Evolutionary conservation across 164 flowering plant species (phyloP), one percentile per base, ranked within the genome.

Genomic region (Tinospora cordifolia): DNA sequence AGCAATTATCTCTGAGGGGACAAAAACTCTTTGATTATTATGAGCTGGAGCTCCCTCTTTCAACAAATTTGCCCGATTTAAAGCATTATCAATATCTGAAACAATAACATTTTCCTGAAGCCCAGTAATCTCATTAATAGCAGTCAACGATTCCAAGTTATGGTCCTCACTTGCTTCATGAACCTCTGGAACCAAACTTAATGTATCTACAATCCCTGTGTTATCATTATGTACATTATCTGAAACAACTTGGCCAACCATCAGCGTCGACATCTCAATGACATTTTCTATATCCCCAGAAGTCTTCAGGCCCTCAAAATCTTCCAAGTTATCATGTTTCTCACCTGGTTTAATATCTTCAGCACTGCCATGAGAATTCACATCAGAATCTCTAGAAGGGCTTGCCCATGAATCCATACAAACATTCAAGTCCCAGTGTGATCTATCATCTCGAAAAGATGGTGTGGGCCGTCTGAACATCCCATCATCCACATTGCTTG

Each of bases 371-470:
- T 71, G 38, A 62, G 77, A 68, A 64, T 47, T 74, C 44, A 39
- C 72, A 76, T 34, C 8, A 24, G 71, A 24, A 81, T 75, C 79
- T 75, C 75, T 84, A 63, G 27, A 44, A 47, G 90, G 87, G 51
- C 75, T 54, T 25, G 71, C 86, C 92, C 92, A 90, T 24, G 82
- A 86, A 68, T 89, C 90, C 88, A 87, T 86, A 24, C 69, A 75
- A 58, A 79, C 76, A 66, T 90, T 90, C 64, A 90, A 72, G 79
- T 90, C 92, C 92, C 92, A 90, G 63, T 81, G 80, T 26, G 77
- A 77, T 71, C 92, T 75, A 44, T 73, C 83, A 71, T 82, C 90
- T 58, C 79, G 82, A 3, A 72, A 72, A 36, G 76, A 62, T 39
- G 65, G 54, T 21, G 38, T 76, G 21, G 74, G 27, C 62, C 27